Evolutionary conservation across 176 grass and related monocot genomes (phyloP).

Genomic region (Oryza meridionalis): DNA sequence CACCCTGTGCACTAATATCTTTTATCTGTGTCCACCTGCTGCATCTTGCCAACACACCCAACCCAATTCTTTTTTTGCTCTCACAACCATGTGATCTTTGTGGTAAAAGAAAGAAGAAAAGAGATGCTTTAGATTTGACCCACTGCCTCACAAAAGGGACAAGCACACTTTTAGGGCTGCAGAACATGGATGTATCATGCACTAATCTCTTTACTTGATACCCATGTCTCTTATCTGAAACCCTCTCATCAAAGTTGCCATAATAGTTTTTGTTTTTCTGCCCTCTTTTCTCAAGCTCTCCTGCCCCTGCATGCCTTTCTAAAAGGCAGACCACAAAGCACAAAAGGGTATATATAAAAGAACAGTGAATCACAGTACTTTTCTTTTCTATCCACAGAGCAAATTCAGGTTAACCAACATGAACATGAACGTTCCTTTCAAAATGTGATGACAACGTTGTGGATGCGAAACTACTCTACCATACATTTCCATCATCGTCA

Average conservation of each 20-base stretch:
- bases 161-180: conserved; percentile 33
- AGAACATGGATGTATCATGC: conserved; percentile 37
- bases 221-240: conserved; percentile 30
- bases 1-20: not conserved
- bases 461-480: no score
- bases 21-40: not conserved
- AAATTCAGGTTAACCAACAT: no score
- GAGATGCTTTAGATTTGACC: conserved; percentile 48
- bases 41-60: not conserved
- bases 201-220: conserved; percentile 35
- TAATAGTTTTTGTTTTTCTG: not conserved
- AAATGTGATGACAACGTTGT: no score
- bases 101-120: conserved; percentile 22
- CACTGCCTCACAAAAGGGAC: conserved; percentile 26
- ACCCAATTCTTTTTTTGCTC: conserved; percentile 5
- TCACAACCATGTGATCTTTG: conserved; percentile 51
- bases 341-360: no score
- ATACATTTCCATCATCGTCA: no score
- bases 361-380: no score
- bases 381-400: no score
- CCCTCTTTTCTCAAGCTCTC: not conserved
- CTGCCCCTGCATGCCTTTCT: not conserved
- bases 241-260: conserved; percentile 2
- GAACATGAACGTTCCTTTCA: no score
- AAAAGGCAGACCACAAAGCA: conserved; percentile 40